Evolutionary conservation across 768 basidiomycete species (phyloP), one percentile per base, ranked within the genome.

Genomic region (Kwoniella shandongensis): DNA sequence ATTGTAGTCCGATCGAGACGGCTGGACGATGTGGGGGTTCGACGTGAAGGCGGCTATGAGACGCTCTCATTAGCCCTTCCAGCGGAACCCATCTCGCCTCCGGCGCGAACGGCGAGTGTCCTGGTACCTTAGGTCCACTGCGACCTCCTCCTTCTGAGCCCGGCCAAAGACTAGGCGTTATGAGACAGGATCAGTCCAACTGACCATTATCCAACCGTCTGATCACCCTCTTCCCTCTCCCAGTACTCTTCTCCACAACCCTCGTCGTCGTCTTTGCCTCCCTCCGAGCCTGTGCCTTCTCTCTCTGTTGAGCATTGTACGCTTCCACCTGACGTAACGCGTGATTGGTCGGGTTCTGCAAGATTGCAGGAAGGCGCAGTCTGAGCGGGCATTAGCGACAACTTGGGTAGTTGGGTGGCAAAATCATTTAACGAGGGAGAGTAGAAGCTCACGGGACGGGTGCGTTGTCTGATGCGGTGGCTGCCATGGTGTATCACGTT

Each of bases 191-290:
- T n/a, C n/a, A n/a, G n/a, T n/a, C n/a, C n/a, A 45, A 62, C 74
- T 46, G 12, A 76, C 75, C 75, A 68, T 76, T 76, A 51, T 76
- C 75, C 29, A 54, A 51, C 36, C 75, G 27, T 36, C 75, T 56
- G 22, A 70, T 45, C 10, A 72, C 61, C 23, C 73, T 47, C 54
- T 74, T 75, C 1, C 75, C 74, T 15, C 55, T 64, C 36, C 65
- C 63, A 51, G 40, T 57, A 26, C 68, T 51, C 20, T 38, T 46
- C 2, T 42, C 57, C 3, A 42, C 41, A 7, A 22, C n/a, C 25
- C 50, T 63, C 7, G 54, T 27, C 15, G 32, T 54, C n/a, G 57
- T 29, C 25, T 40, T 62, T 7, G 38, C 49, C 26, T 66, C 68
- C 32, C 66, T 56, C 18, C 64, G 45, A 25, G 75, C 69, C 20